phyloP scores from a whole-genome alignment of 164 flowering plant genomes.

The Brasenia schreberi region DNA sequence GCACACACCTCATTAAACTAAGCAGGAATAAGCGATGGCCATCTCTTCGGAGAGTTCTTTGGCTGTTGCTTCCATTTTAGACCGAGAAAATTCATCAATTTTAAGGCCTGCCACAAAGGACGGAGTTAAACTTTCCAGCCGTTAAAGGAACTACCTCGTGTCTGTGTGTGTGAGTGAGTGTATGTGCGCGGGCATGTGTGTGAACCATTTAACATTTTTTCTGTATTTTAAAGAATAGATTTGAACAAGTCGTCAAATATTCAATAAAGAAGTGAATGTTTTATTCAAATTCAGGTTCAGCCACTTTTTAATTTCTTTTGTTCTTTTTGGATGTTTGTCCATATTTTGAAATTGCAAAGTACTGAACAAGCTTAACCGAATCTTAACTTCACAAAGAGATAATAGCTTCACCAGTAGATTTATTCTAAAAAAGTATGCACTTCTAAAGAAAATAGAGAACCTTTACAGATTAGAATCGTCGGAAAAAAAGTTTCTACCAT shows the following conservation, averaged over 20 bases:
- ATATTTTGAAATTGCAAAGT: too few relatives aligned
- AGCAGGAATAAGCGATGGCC: conserved; percentile 60
- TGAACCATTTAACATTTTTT: neutral
- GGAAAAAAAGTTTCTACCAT: too few relatives aligned
- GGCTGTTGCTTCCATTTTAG: conserved; percentile 66
- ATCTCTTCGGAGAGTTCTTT: conserved; percentile 69
- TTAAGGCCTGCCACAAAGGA: conserved; percentile 43
- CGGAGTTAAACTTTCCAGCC: neutral
- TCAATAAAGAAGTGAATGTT: neutral
- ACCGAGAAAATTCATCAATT: conserved; percentile 63
- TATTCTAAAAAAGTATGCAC: too few relatives aligned
- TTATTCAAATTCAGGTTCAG: neutral
- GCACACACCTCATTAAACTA: conserved; percentile 5
- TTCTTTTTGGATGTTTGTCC: neutral
- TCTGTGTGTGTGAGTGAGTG: neutral
- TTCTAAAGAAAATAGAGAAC: too few relatives aligned
- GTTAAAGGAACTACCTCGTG: neutral
- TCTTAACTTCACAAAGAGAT: too few relatives aligned
- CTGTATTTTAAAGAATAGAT: neutral
- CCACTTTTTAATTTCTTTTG: neutral
- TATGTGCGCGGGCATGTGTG: neutral
- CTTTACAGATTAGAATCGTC: too few relatives aligned
- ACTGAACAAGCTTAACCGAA: too few relatives aligned
- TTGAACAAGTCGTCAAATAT: neutral
- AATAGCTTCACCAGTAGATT: too few relatives aligned